These are phyloP conservation scores for Sugiyamaella xylanicola DNA, from an alignment of 1,139 yeast species.

Conservation along the genomic window DNA sequence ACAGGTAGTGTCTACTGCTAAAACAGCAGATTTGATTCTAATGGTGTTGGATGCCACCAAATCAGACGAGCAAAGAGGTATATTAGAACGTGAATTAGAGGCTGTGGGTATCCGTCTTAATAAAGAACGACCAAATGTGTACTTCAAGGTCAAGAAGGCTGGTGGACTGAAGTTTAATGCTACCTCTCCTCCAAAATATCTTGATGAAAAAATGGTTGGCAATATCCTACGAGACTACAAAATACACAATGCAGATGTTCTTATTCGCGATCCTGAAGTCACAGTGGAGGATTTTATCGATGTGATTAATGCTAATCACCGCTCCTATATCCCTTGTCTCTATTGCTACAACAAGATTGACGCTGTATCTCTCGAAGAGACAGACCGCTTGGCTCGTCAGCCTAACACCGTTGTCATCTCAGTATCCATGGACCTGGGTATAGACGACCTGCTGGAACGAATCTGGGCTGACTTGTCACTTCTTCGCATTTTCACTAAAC, in stretches of 20 bases:
- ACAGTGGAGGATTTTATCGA: constrained; percentile 95
- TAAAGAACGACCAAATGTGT: constrained; percentile 76
- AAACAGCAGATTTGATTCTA: constrained; percentile 88
- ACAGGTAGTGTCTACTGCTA: constrained; percentile 94
- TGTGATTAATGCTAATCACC: constrained; percentile 80
- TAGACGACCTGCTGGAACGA: constrained; percentile 84
- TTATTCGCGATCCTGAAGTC: constrained; percentile 83
- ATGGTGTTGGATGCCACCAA: constrained; percentile 97
- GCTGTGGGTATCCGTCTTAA: constrained; percentile 92
- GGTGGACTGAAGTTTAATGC: constrained; percentile 90
- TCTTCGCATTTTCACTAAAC: constrained; percentile 81
- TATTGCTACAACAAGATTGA: constrained; percentile 95
- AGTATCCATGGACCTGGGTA: constrained; percentile 82
- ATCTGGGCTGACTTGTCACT: constrained; percentile 88
- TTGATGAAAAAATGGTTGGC: constrained; percentile 78
- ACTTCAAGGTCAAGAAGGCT: constrained; percentile 74
- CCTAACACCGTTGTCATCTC: constrained; percentile 94
- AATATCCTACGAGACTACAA: constrained; percentile 82
- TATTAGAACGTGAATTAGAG: constrained; percentile 86
- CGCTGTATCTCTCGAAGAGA: constrained; percentile 92
- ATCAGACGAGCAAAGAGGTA: constrained; percentile 81
- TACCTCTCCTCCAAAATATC: constrained; percentile 75
- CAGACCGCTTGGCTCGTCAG: constrained; percentile 85
- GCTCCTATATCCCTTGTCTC: constrained; percentile 86
- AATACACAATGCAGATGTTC: constrained; percentile 90